A percentile compares a stretch with the other conserved stretches of the same genome.
phyloP scores from a whole-genome alignment of 1,139 yeast genomes.

The Debaryomyces robertsiae region DNA sequence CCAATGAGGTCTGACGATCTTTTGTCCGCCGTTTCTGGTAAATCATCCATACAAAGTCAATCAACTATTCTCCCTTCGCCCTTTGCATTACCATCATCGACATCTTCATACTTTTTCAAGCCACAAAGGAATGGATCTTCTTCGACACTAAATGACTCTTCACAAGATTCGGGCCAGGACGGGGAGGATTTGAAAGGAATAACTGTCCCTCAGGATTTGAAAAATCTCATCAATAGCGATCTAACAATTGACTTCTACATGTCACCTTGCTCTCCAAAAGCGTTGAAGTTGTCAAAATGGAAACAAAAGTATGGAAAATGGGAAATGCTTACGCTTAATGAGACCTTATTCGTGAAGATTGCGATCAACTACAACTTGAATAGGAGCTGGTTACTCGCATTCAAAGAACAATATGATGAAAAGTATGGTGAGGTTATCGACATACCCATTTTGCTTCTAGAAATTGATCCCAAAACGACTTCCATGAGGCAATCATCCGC shows the following conservation, averaged over 20 bases:
- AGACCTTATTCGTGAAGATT: slow-evolving; percentile 39
- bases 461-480: slow-evolving; percentile 26
- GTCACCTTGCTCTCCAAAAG: slow-evolving; percentile 36
- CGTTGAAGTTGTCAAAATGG: slow-evolving; percentile 49
- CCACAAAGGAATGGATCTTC: slow-evolving; percentile 24
- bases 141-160: slow-evolving; percentile 7
- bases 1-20: slow-evolving; percentile 7
- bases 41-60: slow-evolving; percentile 9
- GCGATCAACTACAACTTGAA: slow-evolving; percentile 38
- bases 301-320: slow-evolving; percentile 46
- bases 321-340: slow-evolving; percentile 47
- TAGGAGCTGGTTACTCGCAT: slow-evolving; percentile 43
- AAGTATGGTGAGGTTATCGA: slow-evolving; percentile 36
- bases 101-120: slow-evolving; percentile 45
- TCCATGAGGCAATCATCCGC: slow-evolving; percentile 41
- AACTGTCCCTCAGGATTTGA: slow-evolving; percentile 38
- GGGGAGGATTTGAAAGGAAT: slow-evolving; percentile 23
- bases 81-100: slow-evolving; percentile 50
- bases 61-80: slow-evolving; percentile 32
- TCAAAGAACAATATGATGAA: slow-evolving; percentile 43
- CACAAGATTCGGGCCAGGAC: slow-evolving; percentile 2
- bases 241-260: slow-evolving; percentile 44
- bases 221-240: slow-evolving; percentile 43
- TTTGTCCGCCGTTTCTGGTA: slow-evolving; percentile 12
- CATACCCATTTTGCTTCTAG: slow-evolving; percentile 39